Percentiles rank a stretch among this genome's conserved stretches.
Conservation (phyloP, 306 rosid species). For the Lathyrus sativus region DNA sequence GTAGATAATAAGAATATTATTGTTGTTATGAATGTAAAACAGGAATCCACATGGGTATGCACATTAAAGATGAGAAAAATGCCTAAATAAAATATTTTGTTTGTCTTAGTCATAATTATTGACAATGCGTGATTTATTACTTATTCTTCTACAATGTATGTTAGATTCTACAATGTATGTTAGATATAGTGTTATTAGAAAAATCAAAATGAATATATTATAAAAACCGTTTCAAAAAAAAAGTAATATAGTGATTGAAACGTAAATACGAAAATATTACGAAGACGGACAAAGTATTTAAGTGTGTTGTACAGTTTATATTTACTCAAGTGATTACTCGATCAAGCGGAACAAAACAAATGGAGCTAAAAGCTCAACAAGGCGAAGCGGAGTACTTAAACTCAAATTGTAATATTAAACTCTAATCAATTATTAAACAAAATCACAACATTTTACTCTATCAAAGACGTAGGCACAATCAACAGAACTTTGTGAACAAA, state of each 20-base stretch:
- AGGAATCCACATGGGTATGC: constrained; percentile 45
- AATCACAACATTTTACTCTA: background rate
- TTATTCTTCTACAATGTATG: background rate
- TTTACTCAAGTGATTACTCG: background rate
- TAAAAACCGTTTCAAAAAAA: background rate
- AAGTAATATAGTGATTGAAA: background rate
- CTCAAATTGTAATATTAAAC: background rate
- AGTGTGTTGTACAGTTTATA: background rate
- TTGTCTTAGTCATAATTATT: constrained; percentile 7
- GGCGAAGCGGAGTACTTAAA: background rate
- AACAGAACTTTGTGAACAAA: no score
- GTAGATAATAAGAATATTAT: background rate
- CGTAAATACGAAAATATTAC: background rate
- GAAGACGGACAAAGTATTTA: background rate
- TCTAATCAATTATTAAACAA: background rate
- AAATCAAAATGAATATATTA: background rate
- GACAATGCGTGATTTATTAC: background rate
- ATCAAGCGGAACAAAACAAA: background rate
- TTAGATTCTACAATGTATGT: background rate
- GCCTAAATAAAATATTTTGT: background rate
- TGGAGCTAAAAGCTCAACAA: background rate
- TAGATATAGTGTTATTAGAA: constrained; percentile 1
- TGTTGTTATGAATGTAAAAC: constrained; percentile 8
- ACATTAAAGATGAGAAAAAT: constrained; percentile 14
- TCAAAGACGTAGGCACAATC: background rate